Base-by-base conservation (phyloP, 257 asterid genomes). In the Fraxinus anomala region DNA sequence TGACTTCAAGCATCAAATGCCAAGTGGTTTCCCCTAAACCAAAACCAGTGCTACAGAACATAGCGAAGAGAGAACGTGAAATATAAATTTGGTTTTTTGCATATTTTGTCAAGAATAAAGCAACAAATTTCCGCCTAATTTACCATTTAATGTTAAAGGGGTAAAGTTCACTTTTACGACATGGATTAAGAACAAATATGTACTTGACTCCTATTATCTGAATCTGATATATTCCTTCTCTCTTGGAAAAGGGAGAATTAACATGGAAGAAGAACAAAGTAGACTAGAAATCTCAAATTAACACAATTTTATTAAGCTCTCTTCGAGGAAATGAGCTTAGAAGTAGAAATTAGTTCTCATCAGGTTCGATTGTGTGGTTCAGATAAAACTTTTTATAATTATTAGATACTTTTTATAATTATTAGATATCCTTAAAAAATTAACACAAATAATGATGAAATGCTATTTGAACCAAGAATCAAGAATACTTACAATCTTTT, bases 401-500 rank as follows among this genome's bases (percentile, higher is more conserved):
- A 54, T n/a, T n/a, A n/a, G n/a, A n/a, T n/a, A 54, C 65, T 54
- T 54, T 3, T 17, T 54, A 19, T 19, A 1, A 24, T 54, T 54
- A 54, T n/a, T 24, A 54, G 23, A 17, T 54, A 17, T 24, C 26
- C 28, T 54, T 26, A 59, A 70, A 51, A 72, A 36, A 70, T 14
- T 17, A 19, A 70, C 28, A 26, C 39, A 70, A 10, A 17, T n/a
- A 13, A 67, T 34, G 65, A 26, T 1, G 56, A 59, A 24, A 54
- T 6, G 40, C 68, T 2, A 21, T 3, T 69, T 69, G 40, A 70
- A 19, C 49, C 76, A 39, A 65, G 70, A 67, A n/a, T 34, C 37
- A n/a, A 42, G 75, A 0, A 31, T 80, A 85, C 91, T 85, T 83
- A 91, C 96, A 66, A 82, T 87, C 93, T 44, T 79, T 40, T 17